Evolutionary conservation across 2,329 filamentous ascomycete species (phyloP).

Genomic region (Pseudogymnoascus sp.): DNA sequence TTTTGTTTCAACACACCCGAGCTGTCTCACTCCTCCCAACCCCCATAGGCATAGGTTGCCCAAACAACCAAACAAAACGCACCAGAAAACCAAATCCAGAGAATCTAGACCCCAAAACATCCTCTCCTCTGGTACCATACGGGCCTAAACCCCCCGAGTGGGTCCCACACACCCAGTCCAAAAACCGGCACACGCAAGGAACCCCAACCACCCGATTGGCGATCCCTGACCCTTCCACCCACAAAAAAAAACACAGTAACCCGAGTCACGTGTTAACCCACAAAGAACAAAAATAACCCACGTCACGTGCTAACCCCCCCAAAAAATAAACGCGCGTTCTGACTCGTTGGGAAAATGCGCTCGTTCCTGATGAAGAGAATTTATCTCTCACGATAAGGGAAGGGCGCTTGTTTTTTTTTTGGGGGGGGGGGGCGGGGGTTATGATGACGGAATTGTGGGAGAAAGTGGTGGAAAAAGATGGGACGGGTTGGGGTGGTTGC

Average conservation of each 20-base stretch:
- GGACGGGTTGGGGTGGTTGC: background rate
- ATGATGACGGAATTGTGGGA: background rate
- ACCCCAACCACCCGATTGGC: constrained; percentile 4
- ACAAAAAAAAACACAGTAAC: no score
- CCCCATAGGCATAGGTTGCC: constrained; percentile 6
- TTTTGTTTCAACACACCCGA: background rate
- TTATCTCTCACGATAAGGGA: background rate
- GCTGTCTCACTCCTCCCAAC: background rate
- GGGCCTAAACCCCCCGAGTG: background rate
- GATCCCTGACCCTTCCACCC: background rate
- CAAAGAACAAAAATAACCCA: background rate
- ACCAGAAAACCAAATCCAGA: background rate
- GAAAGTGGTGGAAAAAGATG: background rate
- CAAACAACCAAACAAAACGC: background rate
- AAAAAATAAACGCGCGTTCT: background rate
- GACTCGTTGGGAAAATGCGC: background rate
- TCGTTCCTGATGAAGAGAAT: background rate
- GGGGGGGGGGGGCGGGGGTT: no score
- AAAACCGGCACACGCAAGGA: background rate
- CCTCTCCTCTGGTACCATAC: background rate
- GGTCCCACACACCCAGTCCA: background rate
- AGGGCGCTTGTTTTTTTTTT: background rate
- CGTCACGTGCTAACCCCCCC: background rate
- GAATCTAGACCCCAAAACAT: background rate
- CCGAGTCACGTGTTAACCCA: background rate